Conservation (phyloP, 805 yeast genomes). For the Ogataea ganodermae region DNA sequence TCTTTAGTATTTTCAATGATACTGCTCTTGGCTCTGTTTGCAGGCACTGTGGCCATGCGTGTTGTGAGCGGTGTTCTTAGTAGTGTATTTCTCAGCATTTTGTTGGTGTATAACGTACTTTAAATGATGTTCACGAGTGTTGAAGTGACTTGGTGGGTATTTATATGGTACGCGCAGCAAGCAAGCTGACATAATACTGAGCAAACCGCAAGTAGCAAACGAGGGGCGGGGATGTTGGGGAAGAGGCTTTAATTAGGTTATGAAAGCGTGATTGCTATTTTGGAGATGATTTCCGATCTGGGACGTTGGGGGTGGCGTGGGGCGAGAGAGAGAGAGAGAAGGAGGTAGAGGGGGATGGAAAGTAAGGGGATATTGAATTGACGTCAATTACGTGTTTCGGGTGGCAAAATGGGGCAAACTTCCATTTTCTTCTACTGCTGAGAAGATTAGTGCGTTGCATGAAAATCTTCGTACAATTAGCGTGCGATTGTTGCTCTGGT, state of each 20-base stretch:
- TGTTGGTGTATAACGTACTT: not conserved
- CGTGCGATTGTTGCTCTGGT: no score
- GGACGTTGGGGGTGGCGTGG: no score
- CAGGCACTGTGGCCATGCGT: not conserved
- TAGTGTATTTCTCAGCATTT: constrained; percentile 1
- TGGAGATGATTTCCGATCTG: not conserved
- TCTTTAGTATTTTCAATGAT: constrained; percentile 28
- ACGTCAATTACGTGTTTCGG: no score
- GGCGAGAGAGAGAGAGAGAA: not conserved
- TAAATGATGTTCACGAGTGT: not conserved
- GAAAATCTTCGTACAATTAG: no score
- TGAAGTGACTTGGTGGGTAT: not conserved
- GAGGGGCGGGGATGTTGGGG: no score
- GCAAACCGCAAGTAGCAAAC: not conserved
- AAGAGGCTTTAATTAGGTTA: no score
- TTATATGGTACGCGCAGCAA: not conserved
- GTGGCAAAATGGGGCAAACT: no score
- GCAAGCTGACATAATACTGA: not conserved
- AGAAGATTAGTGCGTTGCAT: no score
- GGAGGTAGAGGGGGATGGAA: not conserved
- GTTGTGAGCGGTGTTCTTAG: constrained; percentile 4
- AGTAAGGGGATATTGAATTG: no score
- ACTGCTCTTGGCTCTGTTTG: constrained; percentile 2
- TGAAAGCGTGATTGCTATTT: not conserved
- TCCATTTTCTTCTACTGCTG: no score